A percentile compares a stretch with the other conserved stretches of the same genome.
Conservation (phyloP, 139 green algal species). For the Chlorella vulgaris region DNA sequence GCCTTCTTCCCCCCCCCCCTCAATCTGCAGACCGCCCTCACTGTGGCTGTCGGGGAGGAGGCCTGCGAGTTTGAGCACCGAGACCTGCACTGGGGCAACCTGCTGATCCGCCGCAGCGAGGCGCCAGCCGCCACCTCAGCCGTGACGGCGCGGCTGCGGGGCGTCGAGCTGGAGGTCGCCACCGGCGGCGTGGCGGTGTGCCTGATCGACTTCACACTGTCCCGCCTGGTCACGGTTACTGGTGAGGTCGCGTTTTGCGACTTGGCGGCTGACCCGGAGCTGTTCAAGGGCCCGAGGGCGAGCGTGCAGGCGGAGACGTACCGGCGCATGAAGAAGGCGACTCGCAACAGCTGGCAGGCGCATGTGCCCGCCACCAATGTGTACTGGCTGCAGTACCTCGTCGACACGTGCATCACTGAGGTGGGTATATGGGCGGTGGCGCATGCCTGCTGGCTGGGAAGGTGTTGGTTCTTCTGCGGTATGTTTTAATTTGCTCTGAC, state of each 20-base stretch:
- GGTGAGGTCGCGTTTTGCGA: constrained; percentile 75
- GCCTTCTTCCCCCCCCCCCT: not conserved
- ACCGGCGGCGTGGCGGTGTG: constrained; percentile 12
- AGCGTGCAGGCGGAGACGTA: constrained; percentile 92
- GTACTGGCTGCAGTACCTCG: constrained; percentile 94
- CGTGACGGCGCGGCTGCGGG: constrained; percentile 29
- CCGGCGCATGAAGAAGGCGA: constrained; percentile 81
- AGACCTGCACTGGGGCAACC: constrained; percentile 96
- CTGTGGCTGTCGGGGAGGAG: constrained; percentile 89
- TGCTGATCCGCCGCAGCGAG: constrained; percentile 55
- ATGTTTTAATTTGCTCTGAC: no score
- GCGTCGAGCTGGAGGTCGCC: constrained; percentile 9
- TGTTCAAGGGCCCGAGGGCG: constrained; percentile 88
- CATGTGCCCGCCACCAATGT: constrained; percentile 84
- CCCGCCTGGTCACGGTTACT: constrained; percentile 56
- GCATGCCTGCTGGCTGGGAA: no score
- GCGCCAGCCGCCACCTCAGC: not conserved
- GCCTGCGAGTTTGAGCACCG: constrained; percentile 95
- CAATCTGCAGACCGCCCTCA: constrained; percentile 70
- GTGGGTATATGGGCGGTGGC: not conserved
- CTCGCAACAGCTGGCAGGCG: constrained; percentile 67
- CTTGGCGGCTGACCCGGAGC: constrained; percentile 76
- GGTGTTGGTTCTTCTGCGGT: no score
- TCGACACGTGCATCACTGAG: constrained; percentile 73
- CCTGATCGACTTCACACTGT: constrained; percentile 95